These are phyloP conservation scores for Rhizopogon roseolus DNA, from an alignment of 768 basidiomycete genomes.

Conservation along the genomic window DNA sequence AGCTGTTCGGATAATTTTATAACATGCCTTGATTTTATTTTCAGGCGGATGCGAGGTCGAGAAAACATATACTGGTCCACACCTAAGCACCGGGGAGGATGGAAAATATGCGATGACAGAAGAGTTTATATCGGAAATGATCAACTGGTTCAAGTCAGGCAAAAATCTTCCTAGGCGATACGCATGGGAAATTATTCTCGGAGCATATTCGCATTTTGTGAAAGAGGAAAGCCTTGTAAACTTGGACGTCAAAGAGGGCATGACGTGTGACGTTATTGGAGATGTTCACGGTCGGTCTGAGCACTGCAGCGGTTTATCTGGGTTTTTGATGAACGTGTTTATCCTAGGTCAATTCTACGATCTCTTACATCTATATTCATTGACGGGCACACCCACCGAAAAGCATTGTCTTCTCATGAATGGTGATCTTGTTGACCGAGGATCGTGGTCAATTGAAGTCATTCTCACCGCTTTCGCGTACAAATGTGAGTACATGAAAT, in stretches of 20 bases:
- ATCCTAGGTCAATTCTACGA: slow-evolving; percentile 89
- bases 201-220: slow-evolving; percentile 69
- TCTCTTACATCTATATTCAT: slow-evolving; percentile 76
- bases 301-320: not conserved
- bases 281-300: slow-evolving; percentile 79
- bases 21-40: slow-evolving; percentile 4
- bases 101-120: slow-evolving; percentile 70
- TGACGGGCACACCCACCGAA: slow-evolving; percentile 82
- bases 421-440: slow-evolving; percentile 95
- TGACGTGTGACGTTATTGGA: slow-evolving; percentile 90
- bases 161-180: slow-evolving; percentile 86
- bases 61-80: slow-evolving; percentile 68
- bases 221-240: slow-evolving; percentile 81
- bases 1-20: slow-evolving; percentile 6
- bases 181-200: slow-evolving; percentile 94
- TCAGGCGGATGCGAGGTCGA: slow-evolving; percentile 80
- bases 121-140: slow-evolving; percentile 81
- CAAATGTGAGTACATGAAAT: slow-evolving; percentile 62
- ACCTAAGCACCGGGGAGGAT: slow-evolving; percentile 50
- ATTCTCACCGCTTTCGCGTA: slow-evolving; percentile 91
- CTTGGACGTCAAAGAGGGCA: slow-evolving; percentile 66
- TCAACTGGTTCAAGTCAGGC: slow-evolving; percentile 91
- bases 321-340: not conserved
- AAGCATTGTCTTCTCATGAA: slow-evolving; percentile 89
- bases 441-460: slow-evolving; percentile 94